Evolutionary conservation across 2,329 filamentous ascomycete species (phyloP).

Genomic region (Hypoxylon sp.): DNA sequence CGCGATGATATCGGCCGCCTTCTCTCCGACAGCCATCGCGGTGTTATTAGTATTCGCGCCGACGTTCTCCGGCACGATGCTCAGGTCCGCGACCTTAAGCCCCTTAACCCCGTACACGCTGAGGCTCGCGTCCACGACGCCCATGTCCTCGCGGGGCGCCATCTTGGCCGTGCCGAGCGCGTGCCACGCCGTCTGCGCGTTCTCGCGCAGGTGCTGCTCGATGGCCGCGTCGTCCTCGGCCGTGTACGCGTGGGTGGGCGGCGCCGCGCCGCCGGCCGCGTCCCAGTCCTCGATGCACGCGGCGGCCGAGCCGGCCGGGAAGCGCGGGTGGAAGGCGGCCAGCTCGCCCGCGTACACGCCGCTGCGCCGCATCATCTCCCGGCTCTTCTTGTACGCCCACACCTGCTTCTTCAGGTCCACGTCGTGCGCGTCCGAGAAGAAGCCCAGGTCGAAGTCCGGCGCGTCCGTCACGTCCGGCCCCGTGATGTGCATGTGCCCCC

Average conservation of each 20-base stretch:
- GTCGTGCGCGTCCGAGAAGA: conserved; percentile 56
- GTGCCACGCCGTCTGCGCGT: conserved; percentile 53
- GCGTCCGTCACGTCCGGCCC: conserved; percentile 50
- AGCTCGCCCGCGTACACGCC: conserved; percentile 58
- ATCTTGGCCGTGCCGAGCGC: conserved; percentile 53
- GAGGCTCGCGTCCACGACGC: conserved; percentile 52
- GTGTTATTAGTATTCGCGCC: conserved; percentile 57
- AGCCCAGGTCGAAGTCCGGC: conserved; percentile 65
- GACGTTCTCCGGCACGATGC: conserved; percentile 49
- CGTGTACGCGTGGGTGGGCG: conserved; percentile 57
- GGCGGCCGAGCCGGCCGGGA: conserved; percentile 52
- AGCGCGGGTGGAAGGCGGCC: conserved; percentile 53
- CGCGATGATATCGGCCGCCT: conserved; percentile 53
- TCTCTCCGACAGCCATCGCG: conserved; percentile 58
- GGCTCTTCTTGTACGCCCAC: conserved; percentile 71
- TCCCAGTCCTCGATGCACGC: conserved; percentile 16
- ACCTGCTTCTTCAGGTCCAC: conserved; percentile 66
- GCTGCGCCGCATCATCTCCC: conserved; percentile 66
- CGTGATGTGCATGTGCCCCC: conserved; percentile 67
- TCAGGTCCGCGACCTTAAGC: conserved; percentile 51
- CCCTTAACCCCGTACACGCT: conserved; percentile 52
- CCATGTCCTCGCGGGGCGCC: conserved; percentile 49
- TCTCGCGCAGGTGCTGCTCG: conserved; percentile 51
- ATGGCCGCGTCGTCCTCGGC: conserved; percentile 56
- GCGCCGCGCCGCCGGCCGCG: conserved; percentile 15